Percentiles rank a stretch among this genome's conserved stretches.
Evolutionary conservation across 768 basidiomycete genomes (phyloP).

Genomic region (Suillus clintonianus): DNA sequence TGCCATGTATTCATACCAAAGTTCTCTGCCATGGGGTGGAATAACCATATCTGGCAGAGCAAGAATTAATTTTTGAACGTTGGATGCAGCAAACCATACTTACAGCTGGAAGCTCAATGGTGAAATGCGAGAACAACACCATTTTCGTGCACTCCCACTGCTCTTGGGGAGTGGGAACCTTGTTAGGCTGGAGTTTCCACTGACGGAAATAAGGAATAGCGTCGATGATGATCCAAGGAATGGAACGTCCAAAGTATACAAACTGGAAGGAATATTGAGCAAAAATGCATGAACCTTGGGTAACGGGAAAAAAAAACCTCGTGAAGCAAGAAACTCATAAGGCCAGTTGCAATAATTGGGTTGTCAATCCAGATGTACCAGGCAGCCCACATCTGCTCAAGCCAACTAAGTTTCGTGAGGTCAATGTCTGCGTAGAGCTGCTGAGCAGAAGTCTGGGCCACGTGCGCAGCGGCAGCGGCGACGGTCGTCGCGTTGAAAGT

Average conservation of each 20-base stretch:
- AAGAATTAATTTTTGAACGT: background rate
- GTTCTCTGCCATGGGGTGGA: constrained; percentile 86
- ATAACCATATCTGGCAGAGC: constrained; percentile 74
- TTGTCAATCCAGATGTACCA: constrained; percentile 90
- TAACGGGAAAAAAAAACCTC: constrained; percentile 60
- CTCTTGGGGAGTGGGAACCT: constrained; percentile 76
- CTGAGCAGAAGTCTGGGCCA: constrained; percentile 32
- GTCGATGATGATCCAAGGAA: constrained; percentile 97
- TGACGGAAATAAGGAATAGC: constrained; percentile 88
- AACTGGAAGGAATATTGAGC: constrained; percentile 46
- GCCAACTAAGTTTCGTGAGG: constrained; percentile 60
- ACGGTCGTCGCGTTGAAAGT: constrained; percentile 39
- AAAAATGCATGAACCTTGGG: background rate
- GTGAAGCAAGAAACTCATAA: constrained; percentile 91
- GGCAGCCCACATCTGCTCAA: constrained; percentile 79
- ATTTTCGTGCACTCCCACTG: constrained; percentile 97
- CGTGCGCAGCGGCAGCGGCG: constrained; percentile 7
- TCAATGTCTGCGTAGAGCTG: constrained; percentile 60
- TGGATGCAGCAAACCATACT: constrained; percentile 24
- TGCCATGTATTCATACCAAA: constrained; percentile 93
- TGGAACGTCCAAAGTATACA: constrained; percentile 93
- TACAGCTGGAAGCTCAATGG: constrained; percentile 88
- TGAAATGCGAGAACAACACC: constrained; percentile 94
- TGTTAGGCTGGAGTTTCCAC: constrained; percentile 92
- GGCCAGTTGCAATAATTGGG: constrained; percentile 89